Evolutionary conservation across 208 protist species (phyloP), one percentile per base, ranked within the genome.

Genomic region (Zelonia costaricensis): DNA sequence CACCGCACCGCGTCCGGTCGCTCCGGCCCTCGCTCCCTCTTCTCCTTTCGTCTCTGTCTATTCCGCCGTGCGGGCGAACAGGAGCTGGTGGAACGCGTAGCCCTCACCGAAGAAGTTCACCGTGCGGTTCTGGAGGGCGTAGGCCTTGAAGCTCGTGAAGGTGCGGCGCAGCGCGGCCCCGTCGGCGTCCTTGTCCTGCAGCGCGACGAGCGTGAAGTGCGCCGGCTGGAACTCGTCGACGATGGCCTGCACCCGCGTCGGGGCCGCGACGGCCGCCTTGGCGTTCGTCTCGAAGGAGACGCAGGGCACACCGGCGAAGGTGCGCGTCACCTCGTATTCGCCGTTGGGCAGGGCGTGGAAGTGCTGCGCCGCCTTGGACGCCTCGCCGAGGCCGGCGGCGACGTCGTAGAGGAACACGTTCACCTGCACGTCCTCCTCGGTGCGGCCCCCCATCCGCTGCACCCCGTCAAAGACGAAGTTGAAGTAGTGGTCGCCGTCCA

Each of bases 401-500:
- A 82, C 65, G 58, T 86, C 79, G 74, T 86, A 83, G 47, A 93
- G 71, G 52, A 87, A 89, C 23, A 92, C 69, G 67, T 93, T 93
- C 44, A 95, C 54, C 71, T 93, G 85, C 44, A 80, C 77, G 36
- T 92, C 85, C 46, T 74, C 63, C 63, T 93, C 84, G 45, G 44
- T 64, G 8, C 53, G 55, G 22, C 20, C 62, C 0, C 46, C 45
- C 35, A 44, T 25, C 40, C 84, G 78, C 18, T 77, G 39, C 36
- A 93, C 71, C 56, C 61, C 69, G 60, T 95, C 90, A 58, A 83
- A 95, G 47, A 93, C 83, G 65, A 92, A 95, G 75, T 88, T 76
- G 62, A 92, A 93, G 68, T 78, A 92, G 66, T 95, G 90, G 33
- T 91, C 84, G 40, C 90, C 76, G 66, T 95, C 82, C n/a, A 95